These are phyloP conservation scores for Endoconidiophora laricicola DNA, from an alignment of 2,329 filamentous ascomycete species.

Conservation along the genomic window DNA sequence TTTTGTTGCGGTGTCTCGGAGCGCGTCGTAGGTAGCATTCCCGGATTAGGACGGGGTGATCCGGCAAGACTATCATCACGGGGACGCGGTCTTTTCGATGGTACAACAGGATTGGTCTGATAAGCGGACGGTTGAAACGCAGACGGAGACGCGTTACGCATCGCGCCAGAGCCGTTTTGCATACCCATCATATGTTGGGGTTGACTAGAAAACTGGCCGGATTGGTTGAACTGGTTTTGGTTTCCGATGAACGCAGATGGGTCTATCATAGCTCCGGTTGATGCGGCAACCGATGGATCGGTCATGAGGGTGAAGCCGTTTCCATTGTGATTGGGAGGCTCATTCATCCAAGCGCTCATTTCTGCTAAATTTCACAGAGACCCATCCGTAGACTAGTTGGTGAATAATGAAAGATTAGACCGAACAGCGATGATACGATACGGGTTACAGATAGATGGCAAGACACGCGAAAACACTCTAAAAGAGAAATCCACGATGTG, in stretches of 20 bases:
- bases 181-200: conserved; percentile 15
- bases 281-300: conserved; percentile 34
- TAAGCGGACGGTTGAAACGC: conserved; percentile 58
- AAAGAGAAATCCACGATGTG: too few species aligned
- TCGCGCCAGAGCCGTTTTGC: conserved; percentile 34
- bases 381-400: too few species aligned
- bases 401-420: too few species aligned
- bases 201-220: conserved; percentile 39
- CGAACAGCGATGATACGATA: too few species aligned
- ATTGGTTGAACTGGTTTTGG: conserved; percentile 39
- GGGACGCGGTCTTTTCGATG: conserved; percentile 72
- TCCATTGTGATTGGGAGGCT: conserved; percentile 54
- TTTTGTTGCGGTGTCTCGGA: conserved; percentile 79
- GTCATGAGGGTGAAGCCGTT: conserved; percentile 49
- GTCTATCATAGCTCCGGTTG: conserved; percentile 43
- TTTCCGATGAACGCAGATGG: conserved; percentile 42
- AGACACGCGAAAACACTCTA: too few species aligned
- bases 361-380: not conserved
- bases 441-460: too few species aligned
- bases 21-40: conserved; percentile 64
- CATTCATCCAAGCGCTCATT: conserved; percentile 60
- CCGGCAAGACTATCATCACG: conserved; percentile 70
- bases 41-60: conserved; percentile 61
- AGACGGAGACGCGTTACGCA: conserved; percentile 67
- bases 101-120: conserved; percentile 71